A percentile compares a stretch with the other conserved stretches of the same genome.
These are phyloP conservation scores for Geum urbanum DNA, from an alignment of 306 rosid species.

Conservation along the genomic window DNA sequence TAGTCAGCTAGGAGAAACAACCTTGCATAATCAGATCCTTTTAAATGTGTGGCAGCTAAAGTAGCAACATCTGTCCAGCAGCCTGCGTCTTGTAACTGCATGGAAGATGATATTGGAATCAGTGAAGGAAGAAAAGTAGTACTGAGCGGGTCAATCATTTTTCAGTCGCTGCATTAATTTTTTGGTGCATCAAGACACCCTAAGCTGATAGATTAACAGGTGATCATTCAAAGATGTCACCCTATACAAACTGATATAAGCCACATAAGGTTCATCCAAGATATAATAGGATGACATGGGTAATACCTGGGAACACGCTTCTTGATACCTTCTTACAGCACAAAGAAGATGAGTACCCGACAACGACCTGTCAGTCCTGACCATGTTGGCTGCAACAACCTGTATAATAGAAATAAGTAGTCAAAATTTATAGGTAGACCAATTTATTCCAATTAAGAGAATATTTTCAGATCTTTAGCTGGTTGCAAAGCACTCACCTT, in stretches of 20 bases:
- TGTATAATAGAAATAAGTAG: conserved; percentile 23
- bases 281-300: neutral
- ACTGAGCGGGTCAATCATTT: neutral
- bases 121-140: conserved; percentile 27
- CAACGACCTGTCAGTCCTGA: conserved; percentile 88
- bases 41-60: conserved; percentile 86
- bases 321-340: conserved; percentile 96
- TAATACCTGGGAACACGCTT: conserved; percentile 97
- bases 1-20: conserved; percentile 19
- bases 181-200: neutral
- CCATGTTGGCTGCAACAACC: conserved; percentile 99
- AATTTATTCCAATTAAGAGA: conserved; percentile 18
- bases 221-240: neutral
- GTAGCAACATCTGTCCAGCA: conserved; percentile 99
- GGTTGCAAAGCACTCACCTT: conserved; percentile 60
- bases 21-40: conserved; percentile 99
- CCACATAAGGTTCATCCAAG: neutral
- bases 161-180: neutral
- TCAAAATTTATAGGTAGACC: conserved; percentile 20
- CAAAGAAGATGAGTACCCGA: conserved; percentile 98
- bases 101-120: conserved; percentile 25
- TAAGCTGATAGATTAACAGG: neutral
- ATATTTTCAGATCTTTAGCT: conserved; percentile 21
- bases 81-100: conserved; percentile 99
- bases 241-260: neutral